Evolutionary conservation across 345 rosid genomes (phyloP).

Genomic region (Eucalyptus erythrocorys): DNA sequence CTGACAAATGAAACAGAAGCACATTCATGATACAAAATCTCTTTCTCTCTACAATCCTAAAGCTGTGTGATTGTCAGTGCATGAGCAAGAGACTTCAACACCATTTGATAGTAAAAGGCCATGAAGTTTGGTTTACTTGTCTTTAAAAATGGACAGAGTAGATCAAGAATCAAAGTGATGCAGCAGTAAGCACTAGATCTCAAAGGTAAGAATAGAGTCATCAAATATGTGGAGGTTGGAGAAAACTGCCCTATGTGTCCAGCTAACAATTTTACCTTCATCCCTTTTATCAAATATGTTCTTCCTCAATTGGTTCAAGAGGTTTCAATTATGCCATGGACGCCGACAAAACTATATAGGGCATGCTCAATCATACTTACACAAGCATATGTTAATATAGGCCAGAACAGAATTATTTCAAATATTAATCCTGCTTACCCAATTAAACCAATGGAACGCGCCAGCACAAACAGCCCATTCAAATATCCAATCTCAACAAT

Average conservation of each 20-base stretch:
- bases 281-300: background rate
- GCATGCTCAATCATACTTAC: background rate
- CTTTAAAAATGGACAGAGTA: background rate
- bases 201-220: background rate
- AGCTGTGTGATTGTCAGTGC: background rate
- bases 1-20: background rate
- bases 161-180: background rate
- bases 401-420: background rate
- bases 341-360: background rate
- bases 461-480: constrained; percentile 82
- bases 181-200: background rate
- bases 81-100: background rate
- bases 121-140: background rate
- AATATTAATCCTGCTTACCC: constrained; percentile 31
- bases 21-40: background rate
- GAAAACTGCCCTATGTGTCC: background rate
- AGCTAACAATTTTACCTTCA: background rate
- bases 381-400: background rate
- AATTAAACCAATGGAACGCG: constrained; percentile 82
- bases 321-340: background rate
- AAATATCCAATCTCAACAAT: constrained; percentile 79
- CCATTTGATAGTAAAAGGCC: background rate
- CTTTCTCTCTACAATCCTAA: background rate
- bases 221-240: background rate
- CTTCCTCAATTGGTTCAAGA: background rate